Base-by-base conservation (phyloP, 306 rosid species). In the Heteromeles arbutifolia region DNA sequence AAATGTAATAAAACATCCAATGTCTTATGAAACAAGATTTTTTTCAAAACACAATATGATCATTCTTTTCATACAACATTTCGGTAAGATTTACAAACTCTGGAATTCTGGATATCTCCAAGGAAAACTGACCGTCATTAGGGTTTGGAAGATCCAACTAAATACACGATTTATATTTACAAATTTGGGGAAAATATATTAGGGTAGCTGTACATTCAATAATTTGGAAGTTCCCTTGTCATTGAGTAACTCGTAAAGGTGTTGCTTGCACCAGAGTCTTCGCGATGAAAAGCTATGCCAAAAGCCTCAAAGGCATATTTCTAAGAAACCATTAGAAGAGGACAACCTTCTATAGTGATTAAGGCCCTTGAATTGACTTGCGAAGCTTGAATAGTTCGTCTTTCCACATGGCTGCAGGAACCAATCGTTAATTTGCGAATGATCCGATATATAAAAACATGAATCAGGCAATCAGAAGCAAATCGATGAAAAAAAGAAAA, bases 401-500 rank as follows among this genome's bases (percentile, higher is more conserved):
- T 83, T 86, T 93, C 97, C 93, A 92, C 80, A 71, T 69, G 67
- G 98, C 99, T 96, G 92, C 92, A 86, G 83, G 83, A 81, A 77
- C 22, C 74, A 78, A 18, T 5, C 50, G 54, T 77, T 76, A 79
- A 67, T 15, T 29, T 48, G 65, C 53, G 75, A 69, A 69, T 13
- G 45, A 82, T 75, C 54, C 67, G 24, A 29, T 48, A 13, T 70
- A 32, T 58, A 68, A 56, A 79, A 62, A 24, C 74, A 54, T 3
- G 28, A 56, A 78, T 75, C 31, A 74, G 39, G 76, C 48, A 70
- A 67, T 25, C 14, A 11, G 50, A 26, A 56, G 52, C 39, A 19
- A n/a, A 64, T 25, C 72, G 43, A 17, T 39, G 56, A 11, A 45
- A 26, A 18, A 78, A 65, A 10, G 48, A 18, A 78, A 65, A 10